Evolutionary conservation across 2,329 filamentous ascomycete species (phyloP), one percentile per base, ranked within the genome.

Genomic region (Coniella vitis): DNA sequence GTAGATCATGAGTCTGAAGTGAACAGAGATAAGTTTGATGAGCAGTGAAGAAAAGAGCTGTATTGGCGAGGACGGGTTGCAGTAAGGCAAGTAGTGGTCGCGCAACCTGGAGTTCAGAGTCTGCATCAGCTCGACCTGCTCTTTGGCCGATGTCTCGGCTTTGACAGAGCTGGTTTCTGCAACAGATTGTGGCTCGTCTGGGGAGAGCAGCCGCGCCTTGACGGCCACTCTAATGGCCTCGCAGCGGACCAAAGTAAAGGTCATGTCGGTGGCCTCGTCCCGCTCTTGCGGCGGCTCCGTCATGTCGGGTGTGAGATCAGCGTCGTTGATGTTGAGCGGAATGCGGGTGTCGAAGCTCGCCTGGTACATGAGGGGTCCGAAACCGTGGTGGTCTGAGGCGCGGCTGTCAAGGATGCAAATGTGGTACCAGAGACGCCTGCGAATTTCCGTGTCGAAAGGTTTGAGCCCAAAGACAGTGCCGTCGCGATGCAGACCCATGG

Each of bases 401-500:
- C 73, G 68, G 4, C 73, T 63, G 50, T 84, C 81, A 2, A 83
- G 61, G 10, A 78, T 68, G 20, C 74, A 66, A 3, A 83, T 67
- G 41, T 75, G 70, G 71, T 77, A 82, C 75, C 79, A 83, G 1
- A 81, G 60, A 1, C 80, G 67, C 10, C 80, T 69, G 5, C 79
- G 70, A 56, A 81, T 74, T 57, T 84, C 77, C 1, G 72, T 69
- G 31, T 83, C 76, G 47, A 79, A 83, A 0, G 74, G 71, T 0
- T 68, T 68, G 2, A 82, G 57, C 8, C 59, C 73, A 58, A 70
- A 70, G 31, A 64, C 57, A 2, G 64, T 62, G 19, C 72, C 70
- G 38, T 81, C 78, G 12, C 71, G 63, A 47, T 76, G 70, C 38
- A 77, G 60, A 0, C 74, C 70, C 21, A 78, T 63, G n/a, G 70